Percentiles rank a stretch among this genome's conserved stretches.
phyloP scores from a whole-genome alignment of 1,139 yeast species.

The Yamadazyma diospyri region DNA sequence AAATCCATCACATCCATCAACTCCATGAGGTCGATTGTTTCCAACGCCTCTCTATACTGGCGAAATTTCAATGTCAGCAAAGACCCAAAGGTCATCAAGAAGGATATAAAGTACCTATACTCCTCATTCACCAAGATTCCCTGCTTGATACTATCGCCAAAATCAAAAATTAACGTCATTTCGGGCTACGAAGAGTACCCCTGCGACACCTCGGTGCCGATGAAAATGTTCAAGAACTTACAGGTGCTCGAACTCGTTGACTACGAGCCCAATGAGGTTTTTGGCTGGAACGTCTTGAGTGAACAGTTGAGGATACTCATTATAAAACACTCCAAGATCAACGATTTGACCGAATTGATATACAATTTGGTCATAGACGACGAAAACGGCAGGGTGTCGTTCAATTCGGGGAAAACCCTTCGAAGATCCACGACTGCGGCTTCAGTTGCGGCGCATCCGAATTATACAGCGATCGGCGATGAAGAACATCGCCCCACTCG shows the following conservation, averaged over 20 bases:
- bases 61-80: constrained; percentile 31
- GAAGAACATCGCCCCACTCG: constrained; percentile 13
- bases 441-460: constrained; percentile 9
- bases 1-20: constrained; percentile 61
- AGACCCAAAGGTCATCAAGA: constrained; percentile 42
- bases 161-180: constrained; percentile 52
- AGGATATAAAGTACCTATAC: constrained; percentile 55
- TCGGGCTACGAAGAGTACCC: constrained; percentile 68
- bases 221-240: constrained; percentile 56
- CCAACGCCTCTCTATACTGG: constrained; percentile 46
- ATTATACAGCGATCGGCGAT: constrained; percentile 10
- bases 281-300: constrained; percentile 60
- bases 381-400: constrained; percentile 45
- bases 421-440: constrained; percentile 12
- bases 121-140: constrained; percentile 68
- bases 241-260: constrained; percentile 59
- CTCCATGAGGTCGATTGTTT: constrained; percentile 55
- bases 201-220: constrained; percentile 66
- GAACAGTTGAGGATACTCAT: constrained; percentile 55
- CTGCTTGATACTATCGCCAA: constrained; percentile 57
- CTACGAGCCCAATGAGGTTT: constrained; percentile 61
- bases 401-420: constrained; percentile 19
- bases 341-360: constrained; percentile 49
- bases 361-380: constrained; percentile 54
- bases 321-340: constrained; percentile 47